Base-by-base conservation (phyloP, 2,329 filamentous ascomycete genomes). In the Coleophoma cylindrospora region DNA sequence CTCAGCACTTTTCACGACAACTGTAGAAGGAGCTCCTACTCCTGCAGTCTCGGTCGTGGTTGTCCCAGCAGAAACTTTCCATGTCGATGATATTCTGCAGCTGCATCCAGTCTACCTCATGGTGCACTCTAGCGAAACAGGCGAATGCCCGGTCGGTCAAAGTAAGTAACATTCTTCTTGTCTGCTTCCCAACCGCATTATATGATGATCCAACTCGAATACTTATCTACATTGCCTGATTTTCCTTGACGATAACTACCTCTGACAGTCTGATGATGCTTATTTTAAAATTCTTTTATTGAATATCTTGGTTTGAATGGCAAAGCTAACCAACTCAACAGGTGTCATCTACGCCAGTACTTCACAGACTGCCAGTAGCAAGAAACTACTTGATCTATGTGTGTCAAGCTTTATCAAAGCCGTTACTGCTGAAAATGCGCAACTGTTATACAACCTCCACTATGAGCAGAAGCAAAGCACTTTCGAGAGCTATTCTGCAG, bases 151-250 rank as follows among this genome's bases (percentile, higher is more conserved):
- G 22, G 57, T 70, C 55, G 84, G 86, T 71, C 91, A 97, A 83
- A 84, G 92, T 99, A 81, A 90, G 92, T 88, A 52, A 22, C 21
- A 21, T 27, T 54, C 40, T 51, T 53, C 56, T 37, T 37, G 40
- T 22, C 34, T 33, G 52, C 46, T 43, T 55, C 56, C 52, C 53
- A 50, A 37, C 46, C 48, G 60, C 62, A 66, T 76, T 79, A 76
- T 66, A 87, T 91, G 92, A 96, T 97, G 91, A 96, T 77, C 71
- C 72, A 80, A 72, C 70, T 72, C 15, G 79, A 95, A 94, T 89
- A 91, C 91, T 97, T 97, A 97, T 96, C 92, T 96, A 97, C 92
- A 96, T 97, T 97, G 91, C 88, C 92, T 91, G 92, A 95, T 87
- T 73, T 74, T 70, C 79, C 79, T 86, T 95, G 91, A 95, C 84